A percentile compares a stretch with the other conserved stretches of the same genome.
These are phyloP conservation scores for Taiozyma sp. DNA, from an alignment of 1,139 yeast genomes.

Conservation along the genomic window DNA sequence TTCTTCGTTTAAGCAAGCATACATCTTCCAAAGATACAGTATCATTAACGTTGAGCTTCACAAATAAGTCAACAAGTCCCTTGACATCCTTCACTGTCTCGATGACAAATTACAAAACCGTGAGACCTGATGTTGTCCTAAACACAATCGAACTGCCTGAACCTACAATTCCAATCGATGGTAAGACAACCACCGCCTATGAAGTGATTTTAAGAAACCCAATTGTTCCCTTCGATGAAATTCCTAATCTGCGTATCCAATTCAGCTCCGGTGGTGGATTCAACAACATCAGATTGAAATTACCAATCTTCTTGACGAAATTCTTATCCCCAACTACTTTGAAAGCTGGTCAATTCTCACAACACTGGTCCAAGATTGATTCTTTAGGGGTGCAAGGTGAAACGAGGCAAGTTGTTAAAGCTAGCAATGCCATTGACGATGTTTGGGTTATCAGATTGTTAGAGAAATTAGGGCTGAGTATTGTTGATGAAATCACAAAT, in stretches of 20 bases:
- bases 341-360: conserved; percentile 53
- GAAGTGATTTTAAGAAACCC: conserved; percentile 39
- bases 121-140: conserved; percentile 49
- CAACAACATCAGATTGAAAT: conserved; percentile 49
- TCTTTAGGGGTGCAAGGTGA: conserved; percentile 57
- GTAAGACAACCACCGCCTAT: conserved; percentile 44
- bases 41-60: conserved; percentile 41
- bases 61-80: conserved; percentile 57
- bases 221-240: conserved; percentile 43
- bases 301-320: conserved; percentile 66
- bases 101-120: conserved; percentile 30
- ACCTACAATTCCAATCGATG: conserved; percentile 38
- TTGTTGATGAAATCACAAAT: conserved; percentile 38
- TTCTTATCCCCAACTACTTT: conserved; percentile 54
- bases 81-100: conserved; percentile 55
- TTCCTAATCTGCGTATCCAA: conserved; percentile 51
- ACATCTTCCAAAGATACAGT: conserved; percentile 21
- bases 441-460: conserved; percentile 36
- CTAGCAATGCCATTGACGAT: conserved; percentile 23
- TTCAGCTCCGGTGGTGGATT: conserved; percentile 47
- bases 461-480: conserved; percentile 52
- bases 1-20: conserved; percentile 45
- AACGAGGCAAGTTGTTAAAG: conserved; percentile 26
- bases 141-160: conserved; percentile 49
- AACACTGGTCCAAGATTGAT: conserved; percentile 78